Evolutionary conservation across 345 rosid species (phyloP), one percentile per base, ranked within the genome.

Genomic region (Hypericum perforatum): DNA sequence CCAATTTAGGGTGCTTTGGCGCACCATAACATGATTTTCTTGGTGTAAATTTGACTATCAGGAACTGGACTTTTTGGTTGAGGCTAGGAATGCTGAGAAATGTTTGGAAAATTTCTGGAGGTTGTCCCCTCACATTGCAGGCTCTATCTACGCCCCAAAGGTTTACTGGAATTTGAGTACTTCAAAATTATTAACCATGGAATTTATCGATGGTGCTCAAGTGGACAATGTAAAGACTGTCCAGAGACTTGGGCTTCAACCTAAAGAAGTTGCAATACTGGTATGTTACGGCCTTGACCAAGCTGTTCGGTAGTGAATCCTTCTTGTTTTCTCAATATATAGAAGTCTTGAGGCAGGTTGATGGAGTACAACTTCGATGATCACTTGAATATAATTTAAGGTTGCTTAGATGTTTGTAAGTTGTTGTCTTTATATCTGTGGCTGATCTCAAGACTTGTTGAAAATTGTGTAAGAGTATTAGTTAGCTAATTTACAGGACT

Each of bases 11-110:
- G n/a, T n/a, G n/a, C n/a, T n/a, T n/a, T n/a, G n/a, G n/a, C 32
- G 4, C 32, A 22, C 32, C 32, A 22, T 1, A 22, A 22, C 4
- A 22, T 22, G 32, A 22, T 22, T 22, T 22, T 4, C 32, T 22
- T 22, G 32, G 32, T 22, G 1, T 22, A 22, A 22, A 22, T 22
- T 22, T 22, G 32, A 22, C 32, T 22, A 12, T 70, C 82, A 85
- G 98, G 98, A 92, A 63, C 72, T 92, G 44, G 82, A 92, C 72
- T 92, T 92, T 77, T 73, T 88, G 79, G 65, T 73, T 39, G 98
- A 92, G 80, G 98, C 95, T 41, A 83, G 74, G 76, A 92, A 88
- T 73, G 82, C 81, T 36, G 90, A 75, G 81, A 88, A 72, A 70
- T 86, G 89, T 76, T 60, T 92, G 78, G 81, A 83, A 56, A 92